Conservation (phyloP, 768 basidiomycete species). For the Suillus ampliporus region DNA sequence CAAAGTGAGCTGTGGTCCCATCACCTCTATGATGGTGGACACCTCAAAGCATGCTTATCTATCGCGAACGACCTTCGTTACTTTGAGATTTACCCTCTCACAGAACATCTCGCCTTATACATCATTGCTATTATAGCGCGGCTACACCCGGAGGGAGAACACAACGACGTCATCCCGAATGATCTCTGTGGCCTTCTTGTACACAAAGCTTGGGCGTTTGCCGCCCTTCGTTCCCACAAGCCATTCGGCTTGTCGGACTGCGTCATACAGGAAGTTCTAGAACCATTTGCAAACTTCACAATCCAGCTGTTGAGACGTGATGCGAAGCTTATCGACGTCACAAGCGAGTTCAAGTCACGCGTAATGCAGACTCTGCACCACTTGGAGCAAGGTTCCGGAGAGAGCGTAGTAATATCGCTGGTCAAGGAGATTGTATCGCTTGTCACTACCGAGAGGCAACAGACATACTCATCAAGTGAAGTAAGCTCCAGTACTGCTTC, state of each 20-base stretch:
- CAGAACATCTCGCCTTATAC: slow-evolving; percentile 16
- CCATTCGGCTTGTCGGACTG: slow-evolving; percentile 2
- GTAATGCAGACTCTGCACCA: slow-evolving; percentile 5
- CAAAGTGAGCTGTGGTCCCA: slow-evolving; percentile 8
- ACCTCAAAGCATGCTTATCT: slow-evolving; percentile 8
- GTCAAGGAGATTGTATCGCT: not conserved
- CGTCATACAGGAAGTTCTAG: slow-evolving; percentile 7
- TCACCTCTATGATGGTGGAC: slow-evolving; percentile 11
- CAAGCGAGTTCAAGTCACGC: slow-evolving; percentile 8
- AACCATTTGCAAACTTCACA: slow-evolving; percentile 9
- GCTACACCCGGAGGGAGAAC: slow-evolving; percentile 2
- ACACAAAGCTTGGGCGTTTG: slow-evolving; percentile 14
- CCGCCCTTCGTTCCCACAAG: slow-evolving; percentile 7
- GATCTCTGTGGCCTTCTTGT: slow-evolving; percentile 13
- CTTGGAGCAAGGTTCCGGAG: slow-evolving; percentile 1
- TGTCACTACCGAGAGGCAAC: too few species aligned
- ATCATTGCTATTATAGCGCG: slow-evolving; percentile 8
- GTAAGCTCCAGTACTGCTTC: too few species aligned
- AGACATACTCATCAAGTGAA: too few species aligned
- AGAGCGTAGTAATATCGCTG: not conserved
- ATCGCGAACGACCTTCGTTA: slow-evolving; percentile 11
- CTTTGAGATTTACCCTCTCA: slow-evolving; percentile 11
- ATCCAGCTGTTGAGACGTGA: slow-evolving; percentile 5
- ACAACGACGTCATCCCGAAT: not conserved
- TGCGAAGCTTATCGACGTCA: slow-evolving; percentile 1